Conservation (phyloP, 345 rosid genomes). For the Linum lewisii region DNA sequence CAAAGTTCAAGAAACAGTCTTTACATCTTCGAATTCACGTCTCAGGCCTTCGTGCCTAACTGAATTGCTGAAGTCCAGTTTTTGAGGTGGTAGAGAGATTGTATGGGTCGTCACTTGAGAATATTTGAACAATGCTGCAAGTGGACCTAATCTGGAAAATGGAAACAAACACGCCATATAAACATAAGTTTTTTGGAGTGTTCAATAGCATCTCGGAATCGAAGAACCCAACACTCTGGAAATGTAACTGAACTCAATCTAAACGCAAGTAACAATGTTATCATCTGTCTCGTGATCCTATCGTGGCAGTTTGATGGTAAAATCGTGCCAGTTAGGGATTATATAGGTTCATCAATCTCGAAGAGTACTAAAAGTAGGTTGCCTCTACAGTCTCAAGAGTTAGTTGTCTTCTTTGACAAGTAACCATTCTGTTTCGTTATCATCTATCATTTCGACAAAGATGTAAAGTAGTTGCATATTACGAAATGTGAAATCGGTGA, state of each 20-base stretch:
- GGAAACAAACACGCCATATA: neutral
- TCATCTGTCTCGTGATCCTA: too few relatives aligned
- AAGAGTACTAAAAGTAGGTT: too few relatives aligned
- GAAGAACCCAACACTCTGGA: too few relatives aligned
- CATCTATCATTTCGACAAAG: neutral
- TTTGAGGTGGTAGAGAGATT: conserved; percentile 64
- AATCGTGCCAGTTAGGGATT: too few relatives aligned
- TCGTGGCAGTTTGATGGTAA: too few relatives aligned
- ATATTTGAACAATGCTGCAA: conserved; percentile 84
- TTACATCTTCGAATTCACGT: conserved; percentile 54
- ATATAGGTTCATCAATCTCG: too few relatives aligned
- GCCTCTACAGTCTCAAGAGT: too few relatives aligned
- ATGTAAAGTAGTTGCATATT: neutral
- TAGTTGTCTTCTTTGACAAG: too few relatives aligned
- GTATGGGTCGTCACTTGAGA: conserved; percentile 59
- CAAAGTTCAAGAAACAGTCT: conserved; percentile 14
- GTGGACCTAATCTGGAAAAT: conserved; percentile 62
- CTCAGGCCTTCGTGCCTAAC: conserved; percentile 41
- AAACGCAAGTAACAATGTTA: neutral
- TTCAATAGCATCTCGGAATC: neutral
- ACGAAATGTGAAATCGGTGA: neutral
- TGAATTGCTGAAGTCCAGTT: conserved; percentile 48
- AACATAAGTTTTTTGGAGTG: too few relatives aligned
- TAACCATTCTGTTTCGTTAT: neutral
- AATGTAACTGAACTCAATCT: too few relatives aligned